These are phyloP conservation scores for Inosperma sp. DNA, from an alignment of 768 basidiomycete genomes.

Conservation along the genomic window DNA sequence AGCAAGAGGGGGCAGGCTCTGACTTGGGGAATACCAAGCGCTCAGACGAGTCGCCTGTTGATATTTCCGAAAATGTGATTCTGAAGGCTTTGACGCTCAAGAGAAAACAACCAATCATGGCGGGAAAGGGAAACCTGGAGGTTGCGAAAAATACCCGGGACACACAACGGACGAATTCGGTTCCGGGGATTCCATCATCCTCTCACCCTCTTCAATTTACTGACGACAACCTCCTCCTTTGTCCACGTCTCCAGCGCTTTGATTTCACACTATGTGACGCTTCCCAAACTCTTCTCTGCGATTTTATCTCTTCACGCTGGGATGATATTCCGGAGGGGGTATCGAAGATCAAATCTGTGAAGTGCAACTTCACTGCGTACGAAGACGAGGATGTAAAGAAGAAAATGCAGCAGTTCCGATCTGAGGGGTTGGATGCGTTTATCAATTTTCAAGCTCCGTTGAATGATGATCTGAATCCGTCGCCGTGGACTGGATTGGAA, in stretches of 20 bases:
- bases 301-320: constrained; percentile 25
- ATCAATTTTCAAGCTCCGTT: constrained; percentile 23
- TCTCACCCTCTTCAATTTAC: too few species aligned
- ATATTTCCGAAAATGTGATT: constrained; percentile 21
- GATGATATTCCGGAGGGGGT: constrained; percentile 14
- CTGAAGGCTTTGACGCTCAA: constrained; percentile 21
- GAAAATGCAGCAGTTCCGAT: constrained; percentile 16
- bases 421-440: constrained; percentile 21
- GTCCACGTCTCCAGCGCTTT: constrained; percentile 23
- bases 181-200: too few species aligned
- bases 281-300: constrained; percentile 23
- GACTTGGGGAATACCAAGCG: background rate
- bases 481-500: constrained; percentile 29
- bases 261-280: constrained; percentile 25
- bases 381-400: constrained; percentile 20
- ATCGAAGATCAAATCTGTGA: constrained; percentile 18
- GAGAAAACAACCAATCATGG: too few species aligned
- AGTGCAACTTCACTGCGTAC: constrained; percentile 24
- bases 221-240: constrained; percentile 12
- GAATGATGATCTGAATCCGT: constrained; percentile 25
- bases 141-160: too few species aligned
- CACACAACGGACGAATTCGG: too few species aligned
- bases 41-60: constrained; percentile 1
- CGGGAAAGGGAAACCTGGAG: background rate
- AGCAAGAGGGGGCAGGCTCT: background rate